Base-by-base conservation (phyloP, 768 basidiomycete genomes). In the Favolaschia claudopus region DNA sequence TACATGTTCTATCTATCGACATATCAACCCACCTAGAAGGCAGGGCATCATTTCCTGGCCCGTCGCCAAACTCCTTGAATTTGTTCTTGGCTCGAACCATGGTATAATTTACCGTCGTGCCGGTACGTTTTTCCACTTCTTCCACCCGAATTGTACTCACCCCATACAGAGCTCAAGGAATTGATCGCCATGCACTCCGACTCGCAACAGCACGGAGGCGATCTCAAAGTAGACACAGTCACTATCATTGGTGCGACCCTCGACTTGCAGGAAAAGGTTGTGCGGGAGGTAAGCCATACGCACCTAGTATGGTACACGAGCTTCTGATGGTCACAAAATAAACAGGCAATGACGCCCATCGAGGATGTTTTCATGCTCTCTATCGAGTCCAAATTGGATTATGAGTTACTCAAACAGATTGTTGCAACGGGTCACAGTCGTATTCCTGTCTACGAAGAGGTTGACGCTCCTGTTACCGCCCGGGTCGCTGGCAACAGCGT, bases 181-280 rank as follows among this genome's bases (percentile, higher is more conserved):
- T 77, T 96, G 22, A 95, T 96, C 59, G 92, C 92, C 1, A 85
- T 96, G 85, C 95, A 96, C 63, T 88, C 87, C 2, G 82, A 0
- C 80, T 80, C 31, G 86, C 84, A 12, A 78, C 87, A 0, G 7
- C 89, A 88, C 56, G 93, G 93, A 15, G 95, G 95, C 13, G 95
- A 96, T 69, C 78, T 96, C 45, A 90, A 92, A 65, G 83, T 77
- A 0, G 94, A 96, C 69, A 96, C 94, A 0, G 91, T 95, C 43
- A 87, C 88, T 1, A 95, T 96, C 72, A 94, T 96, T 32, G 93
- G 93, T 12, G 92, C 91, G 1, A 93, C 93, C 0, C 84, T 96
- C 17, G 94, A 95, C 69, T 72, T 96, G 14, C 94, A 96, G 69
- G 91, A 91, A 67, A 96, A 96, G 70, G 88, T 89, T 20, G 90